Evolutionary conservation across 768 basidiomycete species (phyloP).

Genomic region (Kwoniella europaea): DNA sequence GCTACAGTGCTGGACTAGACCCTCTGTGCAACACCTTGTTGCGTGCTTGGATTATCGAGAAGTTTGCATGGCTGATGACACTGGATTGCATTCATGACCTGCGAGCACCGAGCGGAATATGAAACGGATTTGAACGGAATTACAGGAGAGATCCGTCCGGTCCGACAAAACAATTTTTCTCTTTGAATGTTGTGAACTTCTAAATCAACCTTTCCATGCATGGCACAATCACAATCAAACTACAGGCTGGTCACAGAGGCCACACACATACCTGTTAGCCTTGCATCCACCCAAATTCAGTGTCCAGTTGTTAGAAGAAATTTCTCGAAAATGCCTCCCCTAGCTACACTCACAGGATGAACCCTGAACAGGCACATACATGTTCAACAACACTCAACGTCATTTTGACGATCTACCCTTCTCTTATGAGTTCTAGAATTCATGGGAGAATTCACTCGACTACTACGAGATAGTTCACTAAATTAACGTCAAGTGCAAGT

Average conservation of each 20-base stretch:
- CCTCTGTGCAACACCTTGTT: background rate
- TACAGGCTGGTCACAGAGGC: too few species aligned
- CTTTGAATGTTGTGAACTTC: too few species aligned
- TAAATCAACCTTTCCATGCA: too few species aligned
- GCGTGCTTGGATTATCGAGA: background rate
- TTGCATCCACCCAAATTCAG: background rate
- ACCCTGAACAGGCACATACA: conserved; percentile 2
- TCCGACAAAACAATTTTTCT: background rate
- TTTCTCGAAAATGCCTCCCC: background rate
- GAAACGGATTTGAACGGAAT: conserved; percentile 3
- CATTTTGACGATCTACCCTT: conserved; percentile 10
- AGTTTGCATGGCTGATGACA: background rate
- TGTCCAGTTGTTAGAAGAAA: background rate
- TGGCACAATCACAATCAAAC: too few species aligned
- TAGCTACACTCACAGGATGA: background rate
- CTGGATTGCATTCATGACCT: background rate
- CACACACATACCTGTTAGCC: background rate
- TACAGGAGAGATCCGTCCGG: background rate
- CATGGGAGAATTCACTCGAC: background rate
- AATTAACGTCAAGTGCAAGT: too few species aligned
- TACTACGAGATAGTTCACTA: too few species aligned
- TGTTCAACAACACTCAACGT: background rate
- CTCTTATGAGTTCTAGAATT: conserved; percentile 8
- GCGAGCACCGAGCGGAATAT: conserved; percentile 7
- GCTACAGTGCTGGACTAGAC: background rate